Conservation (phyloP, 2,329 filamentous ascomycete species). For the Microcyclospora tardicrescens region DNA sequence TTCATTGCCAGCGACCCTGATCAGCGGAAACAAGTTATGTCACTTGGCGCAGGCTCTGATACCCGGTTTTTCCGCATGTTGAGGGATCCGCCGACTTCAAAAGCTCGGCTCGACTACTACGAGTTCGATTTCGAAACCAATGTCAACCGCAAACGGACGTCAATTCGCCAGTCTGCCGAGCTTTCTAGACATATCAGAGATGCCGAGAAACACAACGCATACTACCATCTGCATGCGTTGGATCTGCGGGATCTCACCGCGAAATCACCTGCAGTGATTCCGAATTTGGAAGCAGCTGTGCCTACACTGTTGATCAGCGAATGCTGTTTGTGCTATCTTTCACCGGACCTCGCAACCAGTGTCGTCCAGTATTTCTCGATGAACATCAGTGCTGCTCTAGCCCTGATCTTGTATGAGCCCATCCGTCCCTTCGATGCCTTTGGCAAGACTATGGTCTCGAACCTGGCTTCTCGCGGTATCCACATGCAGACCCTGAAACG, state of each 20-base stretch:
- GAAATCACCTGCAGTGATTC: conserved; percentile 19
- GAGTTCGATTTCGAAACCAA: conserved; percentile 81
- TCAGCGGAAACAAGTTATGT: conserved; percentile 58
- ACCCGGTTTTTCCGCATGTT: conserved; percentile 65
- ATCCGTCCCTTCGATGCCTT: conserved; percentile 75
- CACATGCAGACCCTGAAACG: conserved; percentile 67
- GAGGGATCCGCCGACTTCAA: neutral
- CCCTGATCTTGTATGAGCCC: conserved; percentile 75
- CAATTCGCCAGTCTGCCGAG: conserved; percentile 12
- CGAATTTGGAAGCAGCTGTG: conserved; percentile 39
- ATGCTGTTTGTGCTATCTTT: conserved; percentile 87
- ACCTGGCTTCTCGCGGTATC: conserved; percentile 71
- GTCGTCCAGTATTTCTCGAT: conserved; percentile 27
- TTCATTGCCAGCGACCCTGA: conserved; percentile 43
- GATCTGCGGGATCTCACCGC: conserved; percentile 53
- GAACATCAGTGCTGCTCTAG: conserved; percentile 33
- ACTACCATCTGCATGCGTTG: conserved; percentile 43
- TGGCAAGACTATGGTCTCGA: conserved; percentile 81
- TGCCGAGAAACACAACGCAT: conserved; percentile 18
- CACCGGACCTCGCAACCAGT: conserved; percentile 46
- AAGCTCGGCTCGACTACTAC: conserved; percentile 54
- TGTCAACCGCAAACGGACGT: conserved; percentile 16
- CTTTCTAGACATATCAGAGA: conserved; percentile 9
- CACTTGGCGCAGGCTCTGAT: conserved; percentile 85
- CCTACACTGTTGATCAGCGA: conserved; percentile 86